Evolutionary conservation across 2,329 filamentous ascomycete genomes (phyloP).

Genomic region (Colletotrichum australisinense): DNA sequence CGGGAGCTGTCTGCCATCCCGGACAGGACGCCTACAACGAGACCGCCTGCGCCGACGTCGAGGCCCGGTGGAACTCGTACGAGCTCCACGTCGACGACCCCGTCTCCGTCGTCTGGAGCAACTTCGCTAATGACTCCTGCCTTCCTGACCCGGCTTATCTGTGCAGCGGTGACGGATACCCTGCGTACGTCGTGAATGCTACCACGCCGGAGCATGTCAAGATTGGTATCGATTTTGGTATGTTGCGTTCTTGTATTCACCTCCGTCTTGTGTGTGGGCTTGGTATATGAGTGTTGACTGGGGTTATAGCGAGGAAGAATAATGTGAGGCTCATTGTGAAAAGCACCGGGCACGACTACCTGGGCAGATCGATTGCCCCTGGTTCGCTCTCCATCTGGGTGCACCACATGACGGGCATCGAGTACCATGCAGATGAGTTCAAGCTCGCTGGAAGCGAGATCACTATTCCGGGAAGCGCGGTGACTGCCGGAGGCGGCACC

Average conservation of each 20-base stretch:
- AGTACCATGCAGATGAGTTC: constrained; percentile 7
- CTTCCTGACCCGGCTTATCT: constrained; percentile 52
- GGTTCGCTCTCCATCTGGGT: constrained; percentile 67
- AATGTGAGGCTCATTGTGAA: constrained; percentile 56
- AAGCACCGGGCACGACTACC: constrained; percentile 55
- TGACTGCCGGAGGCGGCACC: constrained; percentile 65
- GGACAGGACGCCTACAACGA: constrained; percentile 45
- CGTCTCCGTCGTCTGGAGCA: constrained; percentile 51
- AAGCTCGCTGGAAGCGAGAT: background rate
- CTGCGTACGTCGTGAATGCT: constrained; percentile 50
- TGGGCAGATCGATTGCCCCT: constrained; percentile 57
- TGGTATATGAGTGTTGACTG: constrained; percentile 38
- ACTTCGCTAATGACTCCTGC: constrained; percentile 63
- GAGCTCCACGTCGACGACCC: constrained; percentile 49
- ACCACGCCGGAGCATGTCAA: constrained; percentile 47
- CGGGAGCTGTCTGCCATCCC: constrained; percentile 58
- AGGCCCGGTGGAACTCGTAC: constrained; percentile 15
- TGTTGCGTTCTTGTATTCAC: background rate
- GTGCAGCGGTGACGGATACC: constrained; percentile 48
- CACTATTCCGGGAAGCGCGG: constrained; percentile 50
- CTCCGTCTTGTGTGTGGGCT: background rate
- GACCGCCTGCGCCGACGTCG: constrained; percentile 43
- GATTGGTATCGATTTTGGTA: constrained; percentile 55
- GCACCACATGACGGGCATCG: constrained; percentile 46
- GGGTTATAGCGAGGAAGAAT: constrained; percentile 45